Evolutionary conservation across 257 asterid genomes (phyloP), one percentile per base, ranked within the genome.

Genomic region (Lycium barbarum): DNA sequence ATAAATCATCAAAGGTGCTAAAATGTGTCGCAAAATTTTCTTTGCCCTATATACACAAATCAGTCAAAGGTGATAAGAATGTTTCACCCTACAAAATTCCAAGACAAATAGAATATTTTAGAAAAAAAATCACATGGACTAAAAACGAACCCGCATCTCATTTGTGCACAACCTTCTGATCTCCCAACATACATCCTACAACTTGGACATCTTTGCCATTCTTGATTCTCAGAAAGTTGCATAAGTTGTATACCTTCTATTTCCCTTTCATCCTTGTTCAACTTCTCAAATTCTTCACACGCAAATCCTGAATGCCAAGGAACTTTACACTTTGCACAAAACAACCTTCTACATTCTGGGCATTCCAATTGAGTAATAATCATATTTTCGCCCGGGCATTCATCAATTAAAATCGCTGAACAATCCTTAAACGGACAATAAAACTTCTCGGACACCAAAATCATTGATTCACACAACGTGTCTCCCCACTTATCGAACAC

Each of bases 401-500:
- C 95, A 45, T 90, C 85, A 6, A 92, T 86, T 84, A 94, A 59
- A 81, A 92, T 36, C 0, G 93, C 96, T 0, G 97, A 93, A 83
- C 97, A 92, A 55, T 90, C 92, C 83, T 89, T 90, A 54, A 22
- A 92, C 0, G 98, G 98, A 85, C 95, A 94, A 43, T 93, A 93
- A 5, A 90, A 87, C 74, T 79, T 91, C 87, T 93, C 91, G 5
- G 91, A 79, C 11, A 81, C 90, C 76, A 91, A 68, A 84, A 94
- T 88, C 86, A 86, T 18, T 0, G 94, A 91, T 87, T 94, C 97
- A 9, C 96, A 91, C 59, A 92, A 84, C 0, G 92, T 93, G 47
- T 91, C 95, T 3, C 94, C 94, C 97, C 96, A 94, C 86, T 92
- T 81, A 59, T 91, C 96, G 26, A 94, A 88, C 17, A 94, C 95